A percentile compares a stretch with the other conserved stretches of the same genome.
phyloP scores from a whole-genome alignment of 768 basidiomycete genomes.

The Fistulinella prunicolor region DNA sequence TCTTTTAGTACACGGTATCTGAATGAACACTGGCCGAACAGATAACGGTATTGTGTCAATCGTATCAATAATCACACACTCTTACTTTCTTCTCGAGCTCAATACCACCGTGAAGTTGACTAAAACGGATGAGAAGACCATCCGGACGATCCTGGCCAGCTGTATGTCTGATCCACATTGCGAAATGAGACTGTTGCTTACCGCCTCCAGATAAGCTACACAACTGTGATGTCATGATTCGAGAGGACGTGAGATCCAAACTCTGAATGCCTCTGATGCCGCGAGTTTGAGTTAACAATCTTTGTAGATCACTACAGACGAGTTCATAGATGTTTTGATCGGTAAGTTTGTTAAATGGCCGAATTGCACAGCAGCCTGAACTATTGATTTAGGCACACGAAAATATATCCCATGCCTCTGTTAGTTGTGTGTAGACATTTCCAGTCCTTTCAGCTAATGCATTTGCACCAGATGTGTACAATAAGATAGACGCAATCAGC shows the following conservation, averaged over 20 bases:
- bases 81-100: conserved; percentile 41
- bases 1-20: not conserved
- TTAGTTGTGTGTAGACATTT: conserved; percentile 33
- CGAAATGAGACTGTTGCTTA: conserved; percentile 8
- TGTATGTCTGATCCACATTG: conserved; percentile 46
- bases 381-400: conserved; percentile 61
- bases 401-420: conserved; percentile 96
- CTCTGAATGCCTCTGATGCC: conserved; percentile 3
- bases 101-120: conserved; percentile 93
- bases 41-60: conserved; percentile 59
- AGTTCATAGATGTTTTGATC: conserved; percentile 98
- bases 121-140: conserved; percentile 91
- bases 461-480: conserved; percentile 77
- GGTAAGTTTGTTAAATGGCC: conserved; percentile 41
- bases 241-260: conserved; percentile 74
- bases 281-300: not conserved
- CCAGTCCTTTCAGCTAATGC: not conserved
- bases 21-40: conserved; percentile 23
- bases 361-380: not conserved
- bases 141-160: conserved; percentile 86
- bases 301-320: conserved; percentile 86
- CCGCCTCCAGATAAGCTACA: conserved; percentile 69
- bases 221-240: conserved; percentile 97
- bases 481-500: conserved; percentile 91
- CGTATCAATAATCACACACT: not conserved